Base-by-base conservation (phyloP, 176 grass and related monocot species). In the Cocos nucifera region DNA sequence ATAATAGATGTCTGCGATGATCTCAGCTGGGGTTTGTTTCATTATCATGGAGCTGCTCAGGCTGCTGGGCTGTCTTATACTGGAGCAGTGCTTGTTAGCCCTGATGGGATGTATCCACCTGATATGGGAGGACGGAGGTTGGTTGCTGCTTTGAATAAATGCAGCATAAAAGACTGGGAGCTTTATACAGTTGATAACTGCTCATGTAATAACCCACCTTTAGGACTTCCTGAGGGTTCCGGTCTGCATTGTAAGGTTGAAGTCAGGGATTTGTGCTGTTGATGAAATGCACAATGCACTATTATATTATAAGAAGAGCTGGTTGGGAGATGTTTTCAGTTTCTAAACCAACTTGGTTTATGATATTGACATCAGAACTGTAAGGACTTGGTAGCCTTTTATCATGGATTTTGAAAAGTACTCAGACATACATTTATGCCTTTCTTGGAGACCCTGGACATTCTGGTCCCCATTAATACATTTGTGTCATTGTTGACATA, bases 21-120 rank as follows among this genome's bases (percentile, higher is more conserved):
- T 74, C 89, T 97, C 54, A 75, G 69, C 65, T 91, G 92, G 92
- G 87, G 80, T 51, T 62, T 97, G 25, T 97, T 97, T 75, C 92
- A 97, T 69, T 97, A 97, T 62, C 79, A 71, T 63, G 92, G 87
- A 17, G 87, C 87, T 17, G 92, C 92, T 49, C 76, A 79, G 67
- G 80, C 69, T 49, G 92, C 87, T 56, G 87, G 92, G 57, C 72
- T 67, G 77, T 79, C 92, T 50, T 97, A 30, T 63, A 90, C 83
- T 14, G 92, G 92, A 17, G 75, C 92, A 5, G 92, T 97, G 20
- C 86, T 91, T 58, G 92, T 88, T 69, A 97, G 68, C 51, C 83
- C 87, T 20, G 83, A 97, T 60, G 92, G 92, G 24, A 75, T 68
- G 48, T 87, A 64, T 75, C 82, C 59, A 4, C 69, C 92, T 70